phyloP scores from a whole-genome alignment of 345 rosid genomes.

The Lepidium sativum region DNA sequence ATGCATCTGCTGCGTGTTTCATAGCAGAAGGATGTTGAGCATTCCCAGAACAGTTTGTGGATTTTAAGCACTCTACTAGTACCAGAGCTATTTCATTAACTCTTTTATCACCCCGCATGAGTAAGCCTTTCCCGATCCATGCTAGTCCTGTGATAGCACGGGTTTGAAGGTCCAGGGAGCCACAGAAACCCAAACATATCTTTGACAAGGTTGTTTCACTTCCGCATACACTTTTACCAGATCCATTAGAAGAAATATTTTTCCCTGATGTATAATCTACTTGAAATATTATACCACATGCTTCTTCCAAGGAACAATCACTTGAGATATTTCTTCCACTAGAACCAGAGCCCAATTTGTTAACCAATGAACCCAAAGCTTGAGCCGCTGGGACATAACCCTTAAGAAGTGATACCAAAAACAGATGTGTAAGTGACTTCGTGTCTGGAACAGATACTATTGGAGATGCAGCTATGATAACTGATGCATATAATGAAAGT shows the following conservation, averaged over 20 bases:
- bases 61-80: slow-evolving; percentile 50
- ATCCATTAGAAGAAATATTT: slow-evolving; percentile 18
- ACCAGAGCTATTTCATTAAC: slow-evolving; percentile 49
- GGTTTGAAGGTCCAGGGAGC: slow-evolving; percentile 35
- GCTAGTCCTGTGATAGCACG: slow-evolving; percentile 67
- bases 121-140: slow-evolving; percentile 94
- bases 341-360: slow-evolving; percentile 47
- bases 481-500: slow-evolving; percentile 66
- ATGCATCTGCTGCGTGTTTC: slow-evolving; percentile 81
- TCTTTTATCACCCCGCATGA: slow-evolving; percentile 81
- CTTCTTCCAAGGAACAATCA: slow-evolving; percentile 59
- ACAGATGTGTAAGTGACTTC: slow-evolving; percentile 35
- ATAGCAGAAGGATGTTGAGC: slow-evolving; percentile 32
- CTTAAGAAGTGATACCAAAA: slow-evolving; percentile 40
- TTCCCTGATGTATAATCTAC: slow-evolving; percentile 7
- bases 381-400: slow-evolving; percentile 69
- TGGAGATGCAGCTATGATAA: slow-evolving; percentile 60
- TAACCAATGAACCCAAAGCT: slow-evolving; percentile 79
- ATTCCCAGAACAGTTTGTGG: slow-evolving; percentile 23
- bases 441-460: slow-evolving; percentile 50
- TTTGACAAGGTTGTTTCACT: slow-evolving; percentile 27
- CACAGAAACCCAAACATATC: slow-evolving; percentile 33
- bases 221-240: slow-evolving; percentile 17
- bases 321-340: slow-evolving; percentile 23
- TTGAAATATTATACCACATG: slow-evolving; percentile 49